Evolutionary conservation across 2,329 filamentous ascomycete species (phyloP), one percentile per base, ranked within the genome.

Genomic region (Arthroderma sp.): DNA sequence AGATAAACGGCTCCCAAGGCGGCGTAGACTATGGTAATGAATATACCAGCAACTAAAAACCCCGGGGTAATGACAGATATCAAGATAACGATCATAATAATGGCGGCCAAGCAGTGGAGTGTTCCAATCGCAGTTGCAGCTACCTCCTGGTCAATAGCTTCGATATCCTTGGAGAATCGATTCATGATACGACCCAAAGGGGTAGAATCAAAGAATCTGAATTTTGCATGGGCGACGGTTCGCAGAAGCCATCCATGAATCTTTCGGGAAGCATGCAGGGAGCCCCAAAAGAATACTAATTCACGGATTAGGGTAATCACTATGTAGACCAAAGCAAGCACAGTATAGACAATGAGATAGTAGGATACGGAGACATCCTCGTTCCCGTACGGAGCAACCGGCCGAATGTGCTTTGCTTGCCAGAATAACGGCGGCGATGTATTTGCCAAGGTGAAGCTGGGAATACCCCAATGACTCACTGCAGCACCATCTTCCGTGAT

Each of bases 161-260:
- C 88, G 9, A 98, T 77, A 61, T 98, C 91, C 64, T 96, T 96
- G 61, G 89, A 96, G 67, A 98, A 98, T 15, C 91, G 80, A 64
- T 98, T 98, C 81, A 96, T 96, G 56, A 98, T 74, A 64, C 95
- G 89, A 8, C 91, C 91, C 0, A 96, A 75, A 2, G 91, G 91
- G 0, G 91, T 98, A 1, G 89, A 83, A 58, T 98, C 91, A 57
- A 98, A 98, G 68, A 98, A 98, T 59, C 85, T 87, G 72, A 98
- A 96, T 60, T 87, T 89, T 29, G 91, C 91, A 53, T 88, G 80
- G 9, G 85, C 83, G 27, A 98, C 79, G 1, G 83, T 73, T 29
- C 77, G 73, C 61, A 98, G 82, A 44, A 98, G 71, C 32, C 76
- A 71, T 52, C 81, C 74, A 61, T 98, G 91, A 15, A 98, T 78